Evolutionary conservation across 768 basidiomycete genomes (phyloP).

Genomic region (Boletus bicolor): DNA sequence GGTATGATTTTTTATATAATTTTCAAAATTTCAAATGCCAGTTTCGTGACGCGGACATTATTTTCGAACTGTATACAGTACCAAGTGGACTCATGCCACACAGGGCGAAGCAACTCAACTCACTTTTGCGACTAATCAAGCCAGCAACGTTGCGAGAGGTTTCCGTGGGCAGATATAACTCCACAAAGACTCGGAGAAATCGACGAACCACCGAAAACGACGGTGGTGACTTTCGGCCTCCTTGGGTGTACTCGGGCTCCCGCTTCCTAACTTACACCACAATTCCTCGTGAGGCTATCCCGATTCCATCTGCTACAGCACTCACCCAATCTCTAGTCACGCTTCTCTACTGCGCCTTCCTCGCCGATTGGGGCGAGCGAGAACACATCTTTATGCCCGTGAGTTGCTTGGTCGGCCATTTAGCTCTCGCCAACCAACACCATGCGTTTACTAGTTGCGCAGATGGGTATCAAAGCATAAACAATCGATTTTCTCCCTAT

Average conservation of each 20-base stretch:
- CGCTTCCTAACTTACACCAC: conserved; percentile 50
- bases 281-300: conserved; percentile 48
- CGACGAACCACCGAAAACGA: conserved; percentile 16
- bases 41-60: no score
- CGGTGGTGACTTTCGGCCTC: conserved; percentile 49
- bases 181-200: conserved; percentile 13
- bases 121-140: conserved; percentile 1
- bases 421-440: background rate
- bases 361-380: conserved; percentile 65
- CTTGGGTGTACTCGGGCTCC: conserved; percentile 59
- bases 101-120: conserved; percentile 4
- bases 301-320: background rate
- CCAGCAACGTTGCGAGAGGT: background rate
- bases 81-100: conserved; percentile 2
- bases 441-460: conserved; percentile 40
- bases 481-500: conserved; percentile 54
- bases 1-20: no score
- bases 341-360: conserved; percentile 55
- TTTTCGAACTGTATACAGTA: no score
- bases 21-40: no score
- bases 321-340: conserved; percentile 38
- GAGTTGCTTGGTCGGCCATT: conserved; percentile 25
- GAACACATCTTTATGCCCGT: conserved; percentile 73
- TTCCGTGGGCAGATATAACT: conserved; percentile 8
- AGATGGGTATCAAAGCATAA: conserved; percentile 53